Percentiles rank a stretch among this genome's conserved stretches.
Evolutionary conservation across 768 basidiomycete species (phyloP).

Genomic region (Porphyrellus cyaneotinctus): DNA sequence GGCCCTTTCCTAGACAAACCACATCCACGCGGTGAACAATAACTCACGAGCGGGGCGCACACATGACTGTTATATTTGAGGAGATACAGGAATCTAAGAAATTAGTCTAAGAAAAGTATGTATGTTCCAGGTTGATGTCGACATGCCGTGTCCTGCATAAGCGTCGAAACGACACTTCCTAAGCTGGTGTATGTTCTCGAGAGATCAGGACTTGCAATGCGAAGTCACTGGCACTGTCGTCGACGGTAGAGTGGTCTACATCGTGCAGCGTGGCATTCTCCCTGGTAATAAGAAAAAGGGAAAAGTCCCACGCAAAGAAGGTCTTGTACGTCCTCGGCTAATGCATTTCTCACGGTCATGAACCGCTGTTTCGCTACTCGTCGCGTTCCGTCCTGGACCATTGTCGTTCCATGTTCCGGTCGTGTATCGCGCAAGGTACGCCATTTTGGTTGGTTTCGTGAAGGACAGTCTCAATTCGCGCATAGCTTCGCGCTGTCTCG

Average conservation of each 20-base stretch:
- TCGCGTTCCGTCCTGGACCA: too few species aligned
- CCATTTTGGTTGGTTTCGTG: neutral
- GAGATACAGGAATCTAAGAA: neutral
- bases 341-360: conserved; percentile 38
- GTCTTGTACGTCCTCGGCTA: conserved; percentile 23
- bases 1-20: neutral
- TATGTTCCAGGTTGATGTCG: conserved; percentile 56
- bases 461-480: neutral
- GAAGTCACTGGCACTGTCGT: conserved; percentile 62
- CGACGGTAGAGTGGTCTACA: conserved; percentile 49
- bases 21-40: neutral
- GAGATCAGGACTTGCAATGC: conserved; percentile 48
- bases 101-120: neutral
- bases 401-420: conserved; percentile 25
- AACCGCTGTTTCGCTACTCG: neutral
- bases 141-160: conserved; percentile 56
- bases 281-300: conserved; percentile 28
- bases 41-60: neutral
- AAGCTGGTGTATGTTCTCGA: conserved; percentile 52
- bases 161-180: conserved; percentile 62
- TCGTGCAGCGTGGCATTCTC: conserved; percentile 67
- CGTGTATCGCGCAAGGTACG: conserved; percentile 22
- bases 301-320: neutral
- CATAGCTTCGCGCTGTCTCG: conserved; percentile 37
- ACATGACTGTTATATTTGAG: neutral